Conservation (phyloP, 1,284 basidiomycete genomes). For the Sanghuangporus baumii region DNA sequence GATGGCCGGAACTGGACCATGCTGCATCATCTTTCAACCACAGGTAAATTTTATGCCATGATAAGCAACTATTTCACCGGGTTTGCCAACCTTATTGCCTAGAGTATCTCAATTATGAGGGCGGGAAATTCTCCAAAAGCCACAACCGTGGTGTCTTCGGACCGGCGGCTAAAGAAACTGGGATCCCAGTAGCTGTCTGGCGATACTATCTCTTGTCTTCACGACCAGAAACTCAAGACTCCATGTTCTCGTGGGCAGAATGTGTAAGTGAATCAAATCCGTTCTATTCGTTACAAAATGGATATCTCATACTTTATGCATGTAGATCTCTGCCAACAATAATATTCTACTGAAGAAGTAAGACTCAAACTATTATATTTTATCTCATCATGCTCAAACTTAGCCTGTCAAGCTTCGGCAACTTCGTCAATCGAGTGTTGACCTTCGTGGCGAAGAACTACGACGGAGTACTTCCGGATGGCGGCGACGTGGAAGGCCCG, state of each 20-base stretch:
- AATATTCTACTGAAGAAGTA: slow-evolving; percentile 92
- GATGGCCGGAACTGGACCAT: slow-evolving; percentile 93
- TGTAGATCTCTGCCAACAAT: slow-evolving; percentile 89
- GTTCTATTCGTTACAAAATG: background rate
- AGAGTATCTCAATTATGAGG: slow-evolving; percentile 99
- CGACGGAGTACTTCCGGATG: slow-evolving; percentile 74
- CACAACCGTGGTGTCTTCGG: slow-evolving; percentile 97
- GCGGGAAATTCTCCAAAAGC: slow-evolving; percentile 98
- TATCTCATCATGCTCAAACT: slow-evolving; percentile 3
- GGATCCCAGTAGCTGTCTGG: slow-evolving; percentile 93
- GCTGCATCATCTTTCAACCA: slow-evolving; percentile 92
- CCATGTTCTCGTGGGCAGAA: slow-evolving; percentile 96
- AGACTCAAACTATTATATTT: slow-evolving; percentile 19
- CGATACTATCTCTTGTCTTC: slow-evolving; percentile 94
- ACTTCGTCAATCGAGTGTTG: slow-evolving; percentile 94
- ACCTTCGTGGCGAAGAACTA: slow-evolving; percentile 93
- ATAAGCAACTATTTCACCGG: background rate
- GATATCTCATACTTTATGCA: background rate
- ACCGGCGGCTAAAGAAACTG: slow-evolving; percentile 89
- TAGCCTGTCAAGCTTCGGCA: slow-evolving; percentile 69
- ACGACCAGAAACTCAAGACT: slow-evolving; percentile 90
- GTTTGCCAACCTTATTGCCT: background rate
- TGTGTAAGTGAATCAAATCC: slow-evolving; percentile 52
- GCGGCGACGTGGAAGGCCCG: slow-evolving; percentile 61
- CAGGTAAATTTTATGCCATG: slow-evolving; percentile 49